Evolutionary conservation across 2,329 filamentous ascomycete genomes (phyloP).

Genomic region (Fusarium caatingaense): DNA sequence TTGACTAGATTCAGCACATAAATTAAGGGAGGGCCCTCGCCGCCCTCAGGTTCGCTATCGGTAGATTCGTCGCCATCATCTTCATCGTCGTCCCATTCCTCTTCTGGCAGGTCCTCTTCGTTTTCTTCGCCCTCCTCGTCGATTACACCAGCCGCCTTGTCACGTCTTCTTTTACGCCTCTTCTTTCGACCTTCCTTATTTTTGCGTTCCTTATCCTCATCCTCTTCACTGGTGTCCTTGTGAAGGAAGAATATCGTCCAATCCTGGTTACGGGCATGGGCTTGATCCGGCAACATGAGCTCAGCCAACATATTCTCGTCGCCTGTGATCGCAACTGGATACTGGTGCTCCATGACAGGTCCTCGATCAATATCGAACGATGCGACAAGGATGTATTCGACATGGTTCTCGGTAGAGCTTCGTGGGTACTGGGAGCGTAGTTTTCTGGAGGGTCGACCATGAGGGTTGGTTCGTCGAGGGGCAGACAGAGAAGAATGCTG

Average conservation of each 20-base stretch:
- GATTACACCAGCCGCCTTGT: constrained; percentile 62
- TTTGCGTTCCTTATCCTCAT: constrained; percentile 78
- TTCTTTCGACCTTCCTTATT: constrained; percentile 65
- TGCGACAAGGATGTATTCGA: constrained; percentile 97
- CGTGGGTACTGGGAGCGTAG: constrained; percentile 81
- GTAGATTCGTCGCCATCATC: constrained; percentile 63
- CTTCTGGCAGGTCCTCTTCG: constrained; percentile 58
- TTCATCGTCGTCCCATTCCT: constrained; percentile 62
- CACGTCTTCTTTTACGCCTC: constrained; percentile 63
- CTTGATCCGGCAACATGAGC: constrained; percentile 97
- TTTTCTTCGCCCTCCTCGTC: constrained; percentile 58
- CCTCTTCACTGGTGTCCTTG: constrained; percentile 88
- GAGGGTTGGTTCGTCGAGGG: constrained; percentile 62
- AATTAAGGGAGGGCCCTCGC: constrained; percentile 89
- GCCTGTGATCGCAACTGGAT: constrained; percentile 91
- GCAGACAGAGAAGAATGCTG: constrained; percentile 71
- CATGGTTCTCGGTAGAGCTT: constrained; percentile 86
- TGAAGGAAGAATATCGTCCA: constrained; percentile 99
- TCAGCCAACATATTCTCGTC: constrained; percentile 99
- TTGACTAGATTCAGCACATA: constrained; percentile 98
- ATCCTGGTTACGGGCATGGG: constrained; percentile 92
- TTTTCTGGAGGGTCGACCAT: constrained; percentile 64
- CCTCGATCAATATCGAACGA: constrained; percentile 97
- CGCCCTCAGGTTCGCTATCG: constrained; percentile 73
- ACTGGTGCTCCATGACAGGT: constrained; percentile 98